Conservation (phyloP, 768 basidiomycete genomes). For the Termitomyces sp. region DNA sequence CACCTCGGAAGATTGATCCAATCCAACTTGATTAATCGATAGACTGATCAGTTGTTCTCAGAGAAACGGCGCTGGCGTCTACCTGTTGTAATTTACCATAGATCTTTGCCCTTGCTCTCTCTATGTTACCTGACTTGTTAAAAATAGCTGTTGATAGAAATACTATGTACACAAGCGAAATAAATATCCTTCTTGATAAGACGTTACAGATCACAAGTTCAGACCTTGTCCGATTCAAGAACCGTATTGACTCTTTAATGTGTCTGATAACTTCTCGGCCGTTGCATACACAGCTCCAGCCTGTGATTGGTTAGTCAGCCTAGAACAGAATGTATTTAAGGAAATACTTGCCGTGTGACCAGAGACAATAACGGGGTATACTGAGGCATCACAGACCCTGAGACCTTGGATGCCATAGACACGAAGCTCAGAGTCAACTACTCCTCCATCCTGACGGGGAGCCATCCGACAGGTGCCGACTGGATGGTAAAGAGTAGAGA, state of each 20-base stretch:
- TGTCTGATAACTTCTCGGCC: slow-evolving; percentile 27
- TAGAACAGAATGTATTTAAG: neutral
- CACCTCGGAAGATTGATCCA: slow-evolving; percentile 37
- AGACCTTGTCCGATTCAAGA: neutral
- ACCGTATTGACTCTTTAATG: slow-evolving; percentile 21
- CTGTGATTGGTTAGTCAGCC: slow-evolving; percentile 9
- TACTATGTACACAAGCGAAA: neutral
- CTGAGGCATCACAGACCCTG: slow-evolving; percentile 43
- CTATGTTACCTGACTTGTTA: neutral
- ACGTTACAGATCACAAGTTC: neutral
- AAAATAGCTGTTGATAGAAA: neutral
- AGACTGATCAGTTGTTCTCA: neutral
- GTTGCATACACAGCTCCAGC: slow-evolving; percentile 25
- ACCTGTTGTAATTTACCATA: slow-evolving; percentile 5
- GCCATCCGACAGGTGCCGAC: slow-evolving; percentile 43
- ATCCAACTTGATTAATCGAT: slow-evolving; percentile 37
- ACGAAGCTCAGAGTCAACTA: slow-evolving; percentile 30
- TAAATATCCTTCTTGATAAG: neutral
- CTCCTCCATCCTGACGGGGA: slow-evolving; percentile 30
- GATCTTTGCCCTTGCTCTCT: neutral
- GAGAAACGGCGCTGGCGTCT: neutral
- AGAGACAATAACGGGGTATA: slow-evolving; percentile 40
- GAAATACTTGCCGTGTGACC: slow-evolving; percentile 36
- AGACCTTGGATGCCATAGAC: slow-evolving; percentile 37
- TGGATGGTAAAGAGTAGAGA: slow-evolving; percentile 46